Base-by-base conservation (phyloP, 129 eudicot genomes). In the Rutidosis leptorrhynchoides region DNA sequence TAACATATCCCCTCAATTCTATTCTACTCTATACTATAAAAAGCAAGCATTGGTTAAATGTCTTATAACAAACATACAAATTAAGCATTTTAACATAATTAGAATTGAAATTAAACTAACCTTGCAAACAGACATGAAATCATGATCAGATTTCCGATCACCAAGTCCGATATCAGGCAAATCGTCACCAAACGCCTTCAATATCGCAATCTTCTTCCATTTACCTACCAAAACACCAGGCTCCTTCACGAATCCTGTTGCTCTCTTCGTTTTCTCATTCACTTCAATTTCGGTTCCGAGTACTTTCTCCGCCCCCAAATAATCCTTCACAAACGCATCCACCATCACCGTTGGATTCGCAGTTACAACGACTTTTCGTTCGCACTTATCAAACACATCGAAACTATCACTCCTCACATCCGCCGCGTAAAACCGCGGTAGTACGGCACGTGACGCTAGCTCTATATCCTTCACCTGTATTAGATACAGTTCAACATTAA, bases 81-180 rank as follows among this genome's bases (percentile, higher is more conserved):
- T 33, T 51, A 52, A 28, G 14, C 2, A 53, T 11, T 51, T n/a
- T 7, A 20, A 29, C 10, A 56, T 2, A 57, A 42, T 15, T 22
- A 66, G 42, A 43, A 73, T 30, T 26, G 2, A 56, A 62, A 70
- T 40, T 28, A 1, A 51, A 74, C 80, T 26, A 22, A 94, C 99
- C 99, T 94, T 94, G 83, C 99, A 94, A 70, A 86, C 59, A 16
- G 96, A 81, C 99, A 94, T 94, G 74, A 89, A 94, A 81, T 89
- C 99, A 35, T 89, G 99, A 72, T 94, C 99, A 5, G 96, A 82
- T 63, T 77, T 81, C 16, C 99, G 92, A 76, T 94, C 99, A 27
- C 99, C 99, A 2, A 89, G 74, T 58, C 99, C 99, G 23, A 94
- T 78, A 80, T 89, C 95, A 14, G 93, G 93, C 74, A 60, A 66